Base-by-base conservation (phyloP, 208 protist genomes). In the Leishmania tropica region DNA sequence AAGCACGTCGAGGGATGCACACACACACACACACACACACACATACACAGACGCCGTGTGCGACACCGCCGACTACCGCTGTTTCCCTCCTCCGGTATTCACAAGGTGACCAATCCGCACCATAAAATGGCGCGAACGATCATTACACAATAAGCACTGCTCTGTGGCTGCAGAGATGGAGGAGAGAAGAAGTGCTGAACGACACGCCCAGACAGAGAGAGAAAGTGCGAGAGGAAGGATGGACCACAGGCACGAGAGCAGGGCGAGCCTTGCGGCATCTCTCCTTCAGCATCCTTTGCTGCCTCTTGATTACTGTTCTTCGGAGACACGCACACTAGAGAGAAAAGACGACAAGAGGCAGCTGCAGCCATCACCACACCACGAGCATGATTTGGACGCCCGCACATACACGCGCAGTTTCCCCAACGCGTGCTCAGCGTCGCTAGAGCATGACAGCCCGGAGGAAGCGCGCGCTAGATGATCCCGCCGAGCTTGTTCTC, bases 401-500 rank as follows among this genome's bases (percentile, higher is more conserved):
- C 11, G 1, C 28, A 3, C 45, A 4, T 37, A 31, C 42, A 17
- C 70, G 31, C 70, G 10, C 42, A 11, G 42, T 76, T 58, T 35
- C 68, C 68, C 37, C 4, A 11, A 10, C 37, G 37, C 65, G 68
- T 51, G 68, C 68, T 28, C 65, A 79, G 42, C 58, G 54, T 42
- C 54, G 64, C n/a, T 37, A n/a, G 67, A 37, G 75, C 6, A 21
- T 19, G 24, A 75, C n/a, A n/a, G 24, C 42, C 28, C 5, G 17
- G n/a, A 31, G 72, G 51, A 65, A 2, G n/a, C 28, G 47, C 28
- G 45, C 28, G 37, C 89, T 81, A 96, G 0, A 97, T 78, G 42
- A 98, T 87, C 7, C 95, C 95, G 51, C 95, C 95, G 11, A 98
- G 86, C 37, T 92, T 86, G 76, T 97, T 96, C 40, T 89, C 80